Conservation (phyloP, 805 yeast genomes). For the Metschnikowia lunata region DNA sequence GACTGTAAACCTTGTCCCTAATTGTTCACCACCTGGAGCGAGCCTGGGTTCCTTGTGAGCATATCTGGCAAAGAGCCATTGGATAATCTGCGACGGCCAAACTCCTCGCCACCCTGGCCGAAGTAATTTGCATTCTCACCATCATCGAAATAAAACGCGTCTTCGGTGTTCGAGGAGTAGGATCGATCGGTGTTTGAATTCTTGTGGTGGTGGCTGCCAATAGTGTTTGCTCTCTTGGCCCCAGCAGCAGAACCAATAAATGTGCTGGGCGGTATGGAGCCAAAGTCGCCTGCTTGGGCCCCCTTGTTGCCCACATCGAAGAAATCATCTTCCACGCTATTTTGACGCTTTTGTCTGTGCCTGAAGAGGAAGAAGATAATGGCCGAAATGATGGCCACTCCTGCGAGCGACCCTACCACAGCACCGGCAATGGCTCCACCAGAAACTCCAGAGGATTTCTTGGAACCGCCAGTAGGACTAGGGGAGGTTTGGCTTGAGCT, state of each 20-base stretch:
- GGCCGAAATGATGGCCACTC: conserved; percentile 29
- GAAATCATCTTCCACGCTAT: conserved; percentile 38
- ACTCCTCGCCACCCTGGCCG: conserved; percentile 20
- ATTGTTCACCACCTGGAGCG: conserved; percentile 48
- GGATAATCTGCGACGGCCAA: conserved; percentile 48
- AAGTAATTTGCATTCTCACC: conserved; percentile 2
- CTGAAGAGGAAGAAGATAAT: conserved; percentile 37
- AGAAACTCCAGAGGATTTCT: conserved; percentile 18
- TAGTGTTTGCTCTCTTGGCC: conserved; percentile 18
- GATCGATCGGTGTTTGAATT: conserved; percentile 16
- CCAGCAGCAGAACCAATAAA: conserved; percentile 18
- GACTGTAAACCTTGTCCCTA: neutral
- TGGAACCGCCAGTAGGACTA: conserved; percentile 10
- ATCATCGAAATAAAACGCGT: conserved; percentile 4
- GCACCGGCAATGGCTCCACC: conserved; percentile 42
- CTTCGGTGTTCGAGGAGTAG: conserved; percentile 16
- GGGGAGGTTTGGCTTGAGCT: conserved; percentile 1
- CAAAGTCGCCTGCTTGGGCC: conserved; percentile 22
- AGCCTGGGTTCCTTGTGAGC: conserved; percentile 42
- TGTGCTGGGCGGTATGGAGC: conserved; percentile 22
- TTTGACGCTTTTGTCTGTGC: conserved; percentile 33
- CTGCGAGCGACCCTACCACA: conserved; percentile 40
- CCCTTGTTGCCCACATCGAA: conserved; percentile 12
- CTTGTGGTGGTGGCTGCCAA: conserved; percentile 14
- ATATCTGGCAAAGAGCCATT: conserved; percentile 52